Conservation (phyloP, 1,139 yeast species). For the Tardiomyces blankii region DNA sequence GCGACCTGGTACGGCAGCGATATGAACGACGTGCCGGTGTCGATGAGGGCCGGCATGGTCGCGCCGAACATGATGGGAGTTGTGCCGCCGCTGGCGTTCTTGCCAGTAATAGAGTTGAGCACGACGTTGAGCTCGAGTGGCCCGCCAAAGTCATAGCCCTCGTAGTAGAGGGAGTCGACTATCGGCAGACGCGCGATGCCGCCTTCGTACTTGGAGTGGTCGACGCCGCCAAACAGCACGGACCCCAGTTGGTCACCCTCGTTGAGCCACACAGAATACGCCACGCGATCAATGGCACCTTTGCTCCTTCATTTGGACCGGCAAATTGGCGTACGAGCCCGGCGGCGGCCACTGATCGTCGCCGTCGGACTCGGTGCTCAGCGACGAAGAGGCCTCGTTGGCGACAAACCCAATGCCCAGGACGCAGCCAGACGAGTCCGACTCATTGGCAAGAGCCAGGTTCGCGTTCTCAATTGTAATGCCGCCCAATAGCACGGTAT, state of each 20-base stretch:
- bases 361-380: neutral
- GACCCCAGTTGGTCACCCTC: slow-evolving; percentile 29
- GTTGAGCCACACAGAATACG: slow-evolving; percentile 46
- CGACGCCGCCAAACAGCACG: slow-evolving; percentile 50
- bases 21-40: slow-evolving; percentile 11
- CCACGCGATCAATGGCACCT: slow-evolving; percentile 37
- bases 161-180: slow-evolving; percentile 2
- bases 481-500: slow-evolving; percentile 30
- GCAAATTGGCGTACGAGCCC: slow-evolving; percentile 30
- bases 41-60: slow-evolving; percentile 9
- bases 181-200: slow-evolving; percentile 25
- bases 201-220: slow-evolving; percentile 41
- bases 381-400: slow-evolving; percentile 8
- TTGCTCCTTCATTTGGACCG: slow-evolving; percentile 34
- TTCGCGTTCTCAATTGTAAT: slow-evolving; percentile 29
- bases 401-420: slow-evolving; percentile 38
- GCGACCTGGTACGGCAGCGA: slow-evolving; percentile 15
- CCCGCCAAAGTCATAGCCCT: neutral
- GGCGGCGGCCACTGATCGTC: slow-evolving; percentile 1
- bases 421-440: slow-evolving; percentile 37
- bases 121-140: slow-evolving; percentile 8
- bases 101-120: slow-evolving; percentile 7
- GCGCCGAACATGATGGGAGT: slow-evolving; percentile 2
- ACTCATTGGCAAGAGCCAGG: slow-evolving; percentile 36
- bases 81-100: slow-evolving; percentile 1